These are phyloP conservation scores for Inonotus hispidus DNA, from an alignment of 1,284 basidiomycete species.

Conservation along the genomic window DNA sequence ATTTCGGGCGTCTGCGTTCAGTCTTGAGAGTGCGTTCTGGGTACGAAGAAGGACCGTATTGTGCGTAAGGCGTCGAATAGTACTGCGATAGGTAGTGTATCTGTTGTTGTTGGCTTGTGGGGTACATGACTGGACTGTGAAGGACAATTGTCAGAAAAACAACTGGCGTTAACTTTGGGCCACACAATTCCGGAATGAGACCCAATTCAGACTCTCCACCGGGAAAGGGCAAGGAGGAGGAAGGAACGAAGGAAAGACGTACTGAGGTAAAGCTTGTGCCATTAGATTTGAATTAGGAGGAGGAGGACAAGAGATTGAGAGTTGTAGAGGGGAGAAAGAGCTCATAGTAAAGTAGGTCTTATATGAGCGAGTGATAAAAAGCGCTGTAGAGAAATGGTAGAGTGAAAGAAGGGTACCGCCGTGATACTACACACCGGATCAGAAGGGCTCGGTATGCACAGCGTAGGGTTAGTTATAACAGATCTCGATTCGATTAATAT, in stretches of 20 bases:
- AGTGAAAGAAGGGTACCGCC: neutral
- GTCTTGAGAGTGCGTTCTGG: slow-evolving; percentile 16
- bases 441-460: slow-evolving; percentile 6
- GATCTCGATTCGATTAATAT: too few relatives aligned
- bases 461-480: slow-evolving; percentile 3
- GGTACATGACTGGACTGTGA: slow-evolving; percentile 12
- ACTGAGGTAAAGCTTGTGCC: slow-evolving; percentile 18
- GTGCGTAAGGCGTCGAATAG: slow-evolving; percentile 11
- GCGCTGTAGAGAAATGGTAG: neutral
- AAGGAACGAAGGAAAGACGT: slow-evolving; percentile 3
- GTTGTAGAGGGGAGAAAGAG: slow-evolving; percentile 5
- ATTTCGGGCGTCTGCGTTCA: slow-evolving; percentile 27
- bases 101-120: slow-evolving; percentile 7
- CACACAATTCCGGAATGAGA: too few relatives aligned
- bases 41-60: slow-evolving; percentile 12
- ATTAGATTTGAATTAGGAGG: neutral
- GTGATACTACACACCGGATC: slow-evolving; percentile 14
- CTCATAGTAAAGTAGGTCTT: neutral
- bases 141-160: neutral
- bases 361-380: neutral
- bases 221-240: neutral
- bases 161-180: too few relatives aligned
- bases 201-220: neutral
- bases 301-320: slow-evolving; percentile 1
- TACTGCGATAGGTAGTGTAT: slow-evolving; percentile 16